Base-by-base conservation (phyloP, 1,139 yeast genomes). In the Pichia sp. region DNA sequence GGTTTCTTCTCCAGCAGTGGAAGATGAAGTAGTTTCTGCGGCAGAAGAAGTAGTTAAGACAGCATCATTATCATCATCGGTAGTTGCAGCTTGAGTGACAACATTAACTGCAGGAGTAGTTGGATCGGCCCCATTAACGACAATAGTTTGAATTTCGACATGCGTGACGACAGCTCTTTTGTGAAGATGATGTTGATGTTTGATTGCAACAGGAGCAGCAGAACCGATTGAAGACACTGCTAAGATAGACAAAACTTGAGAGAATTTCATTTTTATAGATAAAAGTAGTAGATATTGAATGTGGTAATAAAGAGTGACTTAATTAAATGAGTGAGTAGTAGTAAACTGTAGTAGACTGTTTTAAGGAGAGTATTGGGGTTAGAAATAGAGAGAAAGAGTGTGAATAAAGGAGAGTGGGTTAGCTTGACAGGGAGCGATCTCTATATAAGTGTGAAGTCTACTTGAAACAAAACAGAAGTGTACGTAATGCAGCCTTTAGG, bases 141-240 rank as follows among this genome's bases (percentile, higher is more conserved):
- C 64, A 54, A 81, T 83, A 50, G 79, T 68, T 51, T 72, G 68
- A 53, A 79, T 76, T 37, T 43, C 44, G 11, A 32, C 16, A 48
- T 76, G 76, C 57, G 74, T 70, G 56, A 79, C 80, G 53, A 79
- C 73, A 44, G 76, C 80, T 71, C 85, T 78, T 68, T 76, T 77
- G 65, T 76, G 80, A 51, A 64, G 64, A 60, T 77, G 80, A 64
- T 79, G 85, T 48, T 69, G 69, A 56, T 76, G 80, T 43, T 63
- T 58, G 35, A 68, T 65, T 51, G 64, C 65, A 51, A 72, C 69
- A 46, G 80, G 76, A 47, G 76, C 77, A 52, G 78, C 77, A 45
- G 66, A 45, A 39, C 70, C 68, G 24, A 68, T 59, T 46, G 72
- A 65, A 22, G 63, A 48, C 12, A 42, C 20, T 20, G 57, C 48